These are phyloP conservation scores for Metarhizium brunneum DNA, from an alignment of 2,329 filamentous ascomycete genomes.

Conservation along the genomic window DNA sequence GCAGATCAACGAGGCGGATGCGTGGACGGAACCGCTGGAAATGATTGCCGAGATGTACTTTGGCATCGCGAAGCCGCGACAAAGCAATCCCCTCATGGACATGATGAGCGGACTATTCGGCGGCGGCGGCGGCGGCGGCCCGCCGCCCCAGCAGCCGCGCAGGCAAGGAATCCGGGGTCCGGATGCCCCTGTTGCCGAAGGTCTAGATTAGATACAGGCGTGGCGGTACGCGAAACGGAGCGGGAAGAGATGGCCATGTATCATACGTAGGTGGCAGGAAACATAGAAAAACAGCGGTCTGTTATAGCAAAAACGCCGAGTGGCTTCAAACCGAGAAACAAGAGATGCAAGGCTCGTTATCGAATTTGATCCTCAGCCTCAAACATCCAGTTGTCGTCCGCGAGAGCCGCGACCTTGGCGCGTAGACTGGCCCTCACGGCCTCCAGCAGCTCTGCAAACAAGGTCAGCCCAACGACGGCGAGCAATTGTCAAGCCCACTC, in stretches of 20 bases:
- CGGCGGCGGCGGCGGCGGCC: slow-evolving; percentile 35
- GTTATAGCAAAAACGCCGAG: not conserved
- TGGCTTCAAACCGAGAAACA: not conserved
- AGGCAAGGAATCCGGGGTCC: slow-evolving; percentile 34
- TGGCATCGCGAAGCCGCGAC: slow-evolving; percentile 75
- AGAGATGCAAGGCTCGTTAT: slow-evolving; percentile 12
- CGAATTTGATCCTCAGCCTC: slow-evolving; percentile 53
- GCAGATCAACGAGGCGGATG: slow-evolving; percentile 66
- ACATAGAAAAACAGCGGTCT: not conserved
- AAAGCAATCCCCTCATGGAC: slow-evolving; percentile 88
- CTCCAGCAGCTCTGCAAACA: slow-evolving; percentile 54
- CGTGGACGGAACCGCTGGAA: slow-evolving; percentile 75
- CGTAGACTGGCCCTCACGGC: slow-evolving; percentile 60
- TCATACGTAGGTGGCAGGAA: not conserved
- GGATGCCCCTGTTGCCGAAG: slow-evolving; percentile 46
- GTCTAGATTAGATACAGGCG: slow-evolving; percentile 39
- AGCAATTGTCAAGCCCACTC: slow-evolving; percentile 11
- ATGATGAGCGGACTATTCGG: slow-evolving; percentile 97
- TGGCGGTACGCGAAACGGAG: not conserved
- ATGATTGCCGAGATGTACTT: slow-evolving; percentile 97
- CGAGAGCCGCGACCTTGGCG: slow-evolving; percentile 62
- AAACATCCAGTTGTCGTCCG: slow-evolving; percentile 89
- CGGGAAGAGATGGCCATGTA: not conserved
- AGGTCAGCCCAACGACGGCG: no score
- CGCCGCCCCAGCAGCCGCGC: slow-evolving; percentile 28